Conservation (phyloP, 208 protist species). For the Crithidia sp. region DNA sequence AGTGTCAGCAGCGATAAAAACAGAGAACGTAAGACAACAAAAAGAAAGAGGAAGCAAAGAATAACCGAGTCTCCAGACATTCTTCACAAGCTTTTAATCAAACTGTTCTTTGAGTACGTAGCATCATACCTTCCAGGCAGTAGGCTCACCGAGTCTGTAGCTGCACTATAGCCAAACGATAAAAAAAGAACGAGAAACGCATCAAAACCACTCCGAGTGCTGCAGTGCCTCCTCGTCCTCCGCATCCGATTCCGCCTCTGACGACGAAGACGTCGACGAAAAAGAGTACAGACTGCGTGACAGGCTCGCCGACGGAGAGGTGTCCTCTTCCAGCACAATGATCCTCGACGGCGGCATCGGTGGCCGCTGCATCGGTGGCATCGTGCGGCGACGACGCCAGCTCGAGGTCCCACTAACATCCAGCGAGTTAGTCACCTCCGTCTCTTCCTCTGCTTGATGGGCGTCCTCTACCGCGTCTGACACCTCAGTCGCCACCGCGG, state of each 20-base stretch:
- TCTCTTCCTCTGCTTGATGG: neutral
- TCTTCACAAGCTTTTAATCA: too few species aligned
- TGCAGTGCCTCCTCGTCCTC: neutral
- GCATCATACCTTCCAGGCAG: too few species aligned
- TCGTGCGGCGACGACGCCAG: neutral
- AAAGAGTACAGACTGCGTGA: constrained; percentile 31
- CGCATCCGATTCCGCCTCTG: neutral
- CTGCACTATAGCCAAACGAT: neutral
- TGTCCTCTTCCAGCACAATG: neutral
- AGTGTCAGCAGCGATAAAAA: neutral
- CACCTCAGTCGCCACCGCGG: neutral
- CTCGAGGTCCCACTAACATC: constrained; percentile 8
- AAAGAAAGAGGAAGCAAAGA: constrained; percentile 16
- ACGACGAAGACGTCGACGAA: constrained; percentile 12
- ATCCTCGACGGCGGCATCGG: constrained; percentile 17
- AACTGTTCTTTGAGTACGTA: too few species aligned
- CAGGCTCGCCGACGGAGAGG: constrained; percentile 9
- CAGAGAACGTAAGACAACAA: constrained; percentile 12
- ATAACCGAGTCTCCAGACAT: too few species aligned
- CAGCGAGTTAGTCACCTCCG: neutral
- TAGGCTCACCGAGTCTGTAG: neutral
- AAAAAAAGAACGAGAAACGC: constrained; percentile 6
- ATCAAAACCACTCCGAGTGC: constrained; percentile 11
- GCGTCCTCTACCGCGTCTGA: neutral
- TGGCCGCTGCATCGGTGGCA: constrained; percentile 19